phyloP scores from a whole-genome alignment of 139 green algal species.

The Diplosphaera chodatii region DNA sequence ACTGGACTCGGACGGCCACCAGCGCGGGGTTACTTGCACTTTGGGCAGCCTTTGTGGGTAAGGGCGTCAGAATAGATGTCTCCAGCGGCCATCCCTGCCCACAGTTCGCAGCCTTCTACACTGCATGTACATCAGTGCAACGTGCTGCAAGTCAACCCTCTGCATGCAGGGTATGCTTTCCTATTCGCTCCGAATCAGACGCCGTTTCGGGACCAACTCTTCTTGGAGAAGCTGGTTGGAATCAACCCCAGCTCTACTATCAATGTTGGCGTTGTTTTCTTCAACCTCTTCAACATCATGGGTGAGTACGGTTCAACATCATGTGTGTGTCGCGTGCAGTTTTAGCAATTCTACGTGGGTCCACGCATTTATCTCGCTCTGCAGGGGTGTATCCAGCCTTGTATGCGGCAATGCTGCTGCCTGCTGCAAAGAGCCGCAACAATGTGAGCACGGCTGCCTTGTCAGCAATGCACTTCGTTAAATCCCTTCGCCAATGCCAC shows the following conservation, averaged over 20 bases:
- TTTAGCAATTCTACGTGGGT: too few relatives aligned
- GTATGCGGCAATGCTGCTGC: constrained; percentile 73
- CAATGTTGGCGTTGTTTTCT: background rate
- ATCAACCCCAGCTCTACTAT: background rate
- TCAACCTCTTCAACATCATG: background rate
- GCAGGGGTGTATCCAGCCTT: constrained; percentile 67
- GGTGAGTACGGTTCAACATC: background rate
- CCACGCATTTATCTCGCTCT: background rate
- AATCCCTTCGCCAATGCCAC: too few relatives aligned
- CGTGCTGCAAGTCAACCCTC: background rate
- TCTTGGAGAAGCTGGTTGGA: constrained; percentile 48
- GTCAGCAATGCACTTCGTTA: background rate
- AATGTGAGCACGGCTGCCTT: constrained; percentile 33
- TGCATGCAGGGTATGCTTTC: constrained; percentile 56
- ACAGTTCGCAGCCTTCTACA: too few relatives aligned
- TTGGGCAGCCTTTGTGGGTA: constrained; percentile 7
- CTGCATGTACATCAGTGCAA: background rate
- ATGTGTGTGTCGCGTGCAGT: background rate
- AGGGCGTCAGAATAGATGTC: background rate
- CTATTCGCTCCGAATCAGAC: constrained; percentile 74
- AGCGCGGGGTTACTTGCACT: background rate
- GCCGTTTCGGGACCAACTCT: constrained; percentile 56
- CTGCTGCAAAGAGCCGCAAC: constrained; percentile 55
- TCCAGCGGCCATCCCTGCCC: too few relatives aligned
- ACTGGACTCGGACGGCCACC: background rate